phyloP scores from a whole-genome alignment of 805 yeast genomes.

The Cyberlindnera mississippiensis region DNA sequence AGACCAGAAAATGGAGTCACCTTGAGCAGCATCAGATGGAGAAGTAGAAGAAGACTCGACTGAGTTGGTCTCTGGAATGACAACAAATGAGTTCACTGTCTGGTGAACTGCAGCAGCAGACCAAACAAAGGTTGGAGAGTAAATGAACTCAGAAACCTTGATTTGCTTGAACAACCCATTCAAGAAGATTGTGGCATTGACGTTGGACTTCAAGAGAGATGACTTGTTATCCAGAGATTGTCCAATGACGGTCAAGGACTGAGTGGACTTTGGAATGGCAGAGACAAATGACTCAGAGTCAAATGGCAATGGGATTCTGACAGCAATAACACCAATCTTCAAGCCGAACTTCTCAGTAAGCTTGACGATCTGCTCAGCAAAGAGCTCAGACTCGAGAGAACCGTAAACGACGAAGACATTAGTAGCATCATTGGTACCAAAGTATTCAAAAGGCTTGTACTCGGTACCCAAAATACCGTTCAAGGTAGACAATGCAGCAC shows the following conservation, averaged over 20 bases:
- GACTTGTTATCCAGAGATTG: constrained; percentile 40
- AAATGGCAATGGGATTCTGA: constrained; percentile 81
- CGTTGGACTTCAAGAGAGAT: constrained; percentile 61
- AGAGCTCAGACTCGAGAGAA: constrained; percentile 55
- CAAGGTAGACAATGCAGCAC: constrained; percentile 44
- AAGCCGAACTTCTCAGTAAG: constrained; percentile 26
- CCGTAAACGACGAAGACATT: constrained; percentile 85
- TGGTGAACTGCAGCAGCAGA: constrained; percentile 49
- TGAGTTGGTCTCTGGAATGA: constrained; percentile 22
- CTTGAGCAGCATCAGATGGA: constrained; percentile 17
- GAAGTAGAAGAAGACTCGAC: not conserved
- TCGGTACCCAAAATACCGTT: constrained; percentile 51
- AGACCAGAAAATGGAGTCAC: constrained; percentile 57
- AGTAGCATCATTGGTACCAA: constrained; percentile 57
- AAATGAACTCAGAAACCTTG: constrained; percentile 49
- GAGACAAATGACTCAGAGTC: constrained; percentile 55
- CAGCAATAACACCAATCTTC: constrained; percentile 58
- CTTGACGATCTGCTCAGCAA: constrained; percentile 39
- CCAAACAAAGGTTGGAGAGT: constrained; percentile 52
- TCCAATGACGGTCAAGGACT: constrained; percentile 63
- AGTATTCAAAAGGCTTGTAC: constrained; percentile 64
- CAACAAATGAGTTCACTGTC: constrained; percentile 41
- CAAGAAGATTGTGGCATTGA: constrained; percentile 65
- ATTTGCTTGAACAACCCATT: constrained; percentile 29
- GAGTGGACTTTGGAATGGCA: constrained; percentile 53